phyloP scores from a whole-genome alignment of 805 yeast genomes.

The Jamesozyma lodderae region DNA sequence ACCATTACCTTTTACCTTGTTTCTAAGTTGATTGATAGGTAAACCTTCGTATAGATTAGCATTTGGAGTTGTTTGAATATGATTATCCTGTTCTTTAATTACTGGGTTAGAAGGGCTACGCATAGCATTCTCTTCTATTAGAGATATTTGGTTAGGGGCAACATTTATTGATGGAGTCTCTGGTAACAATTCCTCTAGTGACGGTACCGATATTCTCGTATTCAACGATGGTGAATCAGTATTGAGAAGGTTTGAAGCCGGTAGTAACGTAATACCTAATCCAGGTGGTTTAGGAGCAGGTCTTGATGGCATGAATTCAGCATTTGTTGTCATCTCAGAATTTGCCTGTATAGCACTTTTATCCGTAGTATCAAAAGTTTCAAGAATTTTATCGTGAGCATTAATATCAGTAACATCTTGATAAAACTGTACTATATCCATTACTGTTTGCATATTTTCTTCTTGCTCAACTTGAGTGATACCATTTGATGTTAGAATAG shows the following conservation, averaged over 20 bases:
- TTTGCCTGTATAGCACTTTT: not conserved
- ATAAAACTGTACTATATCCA: slow-evolving; percentile 78
- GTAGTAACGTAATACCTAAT: not conserved
- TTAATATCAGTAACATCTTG: slow-evolving; percentile 40
- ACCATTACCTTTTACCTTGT: not conserved
- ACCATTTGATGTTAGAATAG: slow-evolving; percentile 72
- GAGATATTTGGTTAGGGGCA: no score
- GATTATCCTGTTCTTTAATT: not conserved
- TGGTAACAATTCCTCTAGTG: not conserved
- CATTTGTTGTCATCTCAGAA: no score
- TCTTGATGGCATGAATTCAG: slow-evolving; percentile 37
- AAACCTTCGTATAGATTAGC: not conserved
- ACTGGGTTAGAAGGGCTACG: no score
- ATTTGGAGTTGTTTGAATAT: not conserved
- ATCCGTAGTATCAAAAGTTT: slow-evolving; percentile 19
- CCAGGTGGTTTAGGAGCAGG: slow-evolving; percentile 54
- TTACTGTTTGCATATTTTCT: slow-evolving; percentile 86
- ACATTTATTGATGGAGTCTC: no score
- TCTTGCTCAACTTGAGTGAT: slow-evolving; percentile 78
- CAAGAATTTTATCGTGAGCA: slow-evolving; percentile 31
- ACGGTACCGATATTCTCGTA: not conserved
- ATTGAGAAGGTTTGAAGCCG: not conserved
- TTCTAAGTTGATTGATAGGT: not conserved
- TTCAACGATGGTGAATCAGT: not conserved
- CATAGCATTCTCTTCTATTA: no score